Conservation (phyloP, 1,284 basidiomycete species). For the Peniophora sp. region DNA sequence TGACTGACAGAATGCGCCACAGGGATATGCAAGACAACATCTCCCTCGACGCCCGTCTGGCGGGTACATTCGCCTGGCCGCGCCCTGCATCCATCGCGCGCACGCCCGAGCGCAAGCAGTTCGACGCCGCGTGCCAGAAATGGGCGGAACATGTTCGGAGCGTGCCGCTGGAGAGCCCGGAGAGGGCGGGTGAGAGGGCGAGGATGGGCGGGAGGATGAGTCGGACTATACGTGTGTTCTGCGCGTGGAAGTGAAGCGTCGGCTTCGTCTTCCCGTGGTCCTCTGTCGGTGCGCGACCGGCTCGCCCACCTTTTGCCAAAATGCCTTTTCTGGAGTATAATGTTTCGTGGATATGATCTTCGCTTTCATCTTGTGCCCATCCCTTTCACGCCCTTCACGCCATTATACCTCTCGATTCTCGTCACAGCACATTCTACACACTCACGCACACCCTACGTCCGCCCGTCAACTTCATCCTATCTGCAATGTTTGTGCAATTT, state of each 20-base stretch:
- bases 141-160: slow-evolving; percentile 29
- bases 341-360: no score
- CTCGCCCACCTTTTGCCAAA: no score
- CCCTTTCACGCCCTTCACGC: no score
- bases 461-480: no score
- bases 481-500: no score
- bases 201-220: slow-evolving; percentile 28
- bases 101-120: slow-evolving; percentile 39
- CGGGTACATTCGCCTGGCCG: slow-evolving; percentile 41
- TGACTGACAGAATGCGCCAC: slow-evolving; percentile 3
- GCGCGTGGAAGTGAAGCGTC: slow-evolving; percentile 48
- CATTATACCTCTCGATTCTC: no score
- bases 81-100: slow-evolving; percentile 25
- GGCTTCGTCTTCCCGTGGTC: background rate
- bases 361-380: no score
- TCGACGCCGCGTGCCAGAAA: slow-evolving; percentile 44
- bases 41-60: slow-evolving; percentile 33
- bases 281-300: no score
- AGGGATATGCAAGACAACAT: slow-evolving; percentile 62
- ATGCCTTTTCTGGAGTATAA: no score
- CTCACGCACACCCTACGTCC: no score
- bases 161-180: slow-evolving; percentile 4
- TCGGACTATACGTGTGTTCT: slow-evolving; percentile 46
- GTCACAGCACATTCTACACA: no score
- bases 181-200: slow-evolving; percentile 3